Evolutionary conservation across 1,284 basidiomycete genomes (phyloP).

Genomic region (Trichosporon asahii): DNA sequence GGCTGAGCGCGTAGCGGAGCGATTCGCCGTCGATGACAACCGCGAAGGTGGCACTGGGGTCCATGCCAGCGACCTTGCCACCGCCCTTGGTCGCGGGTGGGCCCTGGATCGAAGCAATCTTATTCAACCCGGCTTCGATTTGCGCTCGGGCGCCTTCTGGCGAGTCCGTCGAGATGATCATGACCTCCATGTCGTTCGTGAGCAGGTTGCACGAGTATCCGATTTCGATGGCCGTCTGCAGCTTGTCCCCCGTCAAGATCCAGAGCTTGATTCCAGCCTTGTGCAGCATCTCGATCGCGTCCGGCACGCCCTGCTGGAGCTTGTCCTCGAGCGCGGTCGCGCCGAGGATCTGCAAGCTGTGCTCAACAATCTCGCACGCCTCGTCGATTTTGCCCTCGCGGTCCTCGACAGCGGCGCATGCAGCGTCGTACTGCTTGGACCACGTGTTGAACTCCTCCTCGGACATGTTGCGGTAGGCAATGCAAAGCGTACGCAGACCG

Average conservation of each 20-base stretch:
- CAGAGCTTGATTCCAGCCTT: slow-evolving; percentile 94
- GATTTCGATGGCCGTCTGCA: slow-evolving; percentile 97
- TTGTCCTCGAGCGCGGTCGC: slow-evolving; percentile 97
- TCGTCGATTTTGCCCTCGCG: slow-evolving; percentile 88
- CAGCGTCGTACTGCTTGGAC: slow-evolving; percentile 77
- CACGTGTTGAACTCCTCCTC: slow-evolving; percentile 83
- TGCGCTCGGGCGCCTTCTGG: slow-evolving; percentile 72
- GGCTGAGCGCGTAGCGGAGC: slow-evolving; percentile 72
- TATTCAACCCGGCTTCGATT: slow-evolving; percentile 90
- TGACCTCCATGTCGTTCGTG: slow-evolving; percentile 83
- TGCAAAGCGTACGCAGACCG: slow-evolving; percentile 85
- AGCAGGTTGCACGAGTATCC: slow-evolving; percentile 88
- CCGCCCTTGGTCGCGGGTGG: slow-evolving; percentile 42
- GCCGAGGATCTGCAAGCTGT: slow-evolving; percentile 75
- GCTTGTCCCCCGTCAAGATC: slow-evolving; percentile 76
- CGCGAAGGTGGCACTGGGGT: slow-evolving; percentile 62
- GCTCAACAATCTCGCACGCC: slow-evolving; percentile 79
- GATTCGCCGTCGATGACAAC: slow-evolving; percentile 97
- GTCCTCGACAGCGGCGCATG: slow-evolving; percentile 68
- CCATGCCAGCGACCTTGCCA: slow-evolving; percentile 27
- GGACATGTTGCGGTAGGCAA: slow-evolving; percentile 72
- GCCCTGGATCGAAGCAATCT: slow-evolving; percentile 77
- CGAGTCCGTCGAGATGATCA: slow-evolving; percentile 88
- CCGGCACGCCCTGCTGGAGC: slow-evolving; percentile 92
- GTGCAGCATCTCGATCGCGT: slow-evolving; percentile 88